Evolutionary conservation across 2,329 filamentous ascomycete genomes (phyloP).

Genomic region (Aspergillus uvarum): DNA sequence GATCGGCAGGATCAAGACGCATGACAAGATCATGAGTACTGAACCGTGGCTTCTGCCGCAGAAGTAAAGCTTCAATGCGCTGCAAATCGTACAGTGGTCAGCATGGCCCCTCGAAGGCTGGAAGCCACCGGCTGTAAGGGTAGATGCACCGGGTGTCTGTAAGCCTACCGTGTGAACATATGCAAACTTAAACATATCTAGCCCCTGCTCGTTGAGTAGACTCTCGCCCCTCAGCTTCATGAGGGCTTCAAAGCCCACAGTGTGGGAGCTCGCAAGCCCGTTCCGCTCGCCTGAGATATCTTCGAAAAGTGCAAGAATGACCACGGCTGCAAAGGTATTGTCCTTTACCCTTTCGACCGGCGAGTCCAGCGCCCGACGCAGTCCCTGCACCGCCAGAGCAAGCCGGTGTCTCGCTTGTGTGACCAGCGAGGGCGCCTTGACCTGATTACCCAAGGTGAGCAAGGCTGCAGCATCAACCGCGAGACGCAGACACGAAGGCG

Average conservation of each 20-base stretch:
- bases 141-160: not conserved
- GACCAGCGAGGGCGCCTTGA: constrained; percentile 26
- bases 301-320: constrained; percentile 40
- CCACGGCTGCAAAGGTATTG: constrained; percentile 39
- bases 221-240: constrained; percentile 34
- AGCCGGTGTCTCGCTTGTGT: constrained; percentile 33
- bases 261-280: constrained; percentile 37
- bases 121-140: too few species aligned
- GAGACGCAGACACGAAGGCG: constrained; percentile 31
- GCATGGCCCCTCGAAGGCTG: too few species aligned
- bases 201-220: constrained; percentile 32
- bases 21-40: constrained; percentile 31
- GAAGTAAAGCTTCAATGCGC: constrained; percentile 36
- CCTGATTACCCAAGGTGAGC: constrained; percentile 34
- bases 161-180: constrained; percentile 36
- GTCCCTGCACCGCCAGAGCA: constrained; percentile 32
- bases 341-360: constrained; percentile 34
- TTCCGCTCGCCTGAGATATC: constrained; percentile 40
- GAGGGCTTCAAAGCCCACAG: constrained; percentile 36
- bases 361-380: constrained; percentile 32
- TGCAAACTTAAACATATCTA: constrained; percentile 39
- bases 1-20: constrained; percentile 29
- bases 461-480: constrained; percentile 39
- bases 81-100: constrained; percentile 11
- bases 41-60: constrained; percentile 34